Evolutionary conservation across 345 rosid species (phyloP).

Genomic region (Eucalyptus sp.): DNA sequence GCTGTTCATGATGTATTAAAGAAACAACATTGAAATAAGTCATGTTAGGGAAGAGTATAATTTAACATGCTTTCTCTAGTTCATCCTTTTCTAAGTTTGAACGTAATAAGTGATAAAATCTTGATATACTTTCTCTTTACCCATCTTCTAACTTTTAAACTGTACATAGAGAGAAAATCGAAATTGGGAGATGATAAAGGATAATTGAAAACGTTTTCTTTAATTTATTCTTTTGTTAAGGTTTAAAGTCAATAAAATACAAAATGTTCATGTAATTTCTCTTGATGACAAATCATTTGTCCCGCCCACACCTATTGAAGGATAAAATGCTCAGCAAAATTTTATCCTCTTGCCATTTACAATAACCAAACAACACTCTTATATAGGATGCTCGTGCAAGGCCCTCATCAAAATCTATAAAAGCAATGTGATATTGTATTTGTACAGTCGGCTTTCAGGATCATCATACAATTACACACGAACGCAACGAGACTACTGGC

Average conservation of each 20-base stretch:
- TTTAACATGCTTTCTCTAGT: background rate
- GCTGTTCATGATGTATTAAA: background rate
- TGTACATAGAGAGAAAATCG: background rate
- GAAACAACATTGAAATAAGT: background rate
- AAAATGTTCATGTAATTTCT: background rate
- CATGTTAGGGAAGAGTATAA: background rate
- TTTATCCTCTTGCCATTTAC: background rate
- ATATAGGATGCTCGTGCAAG: background rate
- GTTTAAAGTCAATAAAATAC: background rate
- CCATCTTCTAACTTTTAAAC: background rate
- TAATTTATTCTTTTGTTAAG: background rate
- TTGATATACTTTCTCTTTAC: background rate
- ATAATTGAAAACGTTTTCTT: background rate
- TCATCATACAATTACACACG: background rate
- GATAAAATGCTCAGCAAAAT: background rate
- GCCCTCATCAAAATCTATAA: background rate
- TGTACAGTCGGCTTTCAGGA: background rate
- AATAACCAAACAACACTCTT: background rate
- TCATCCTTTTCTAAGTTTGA: background rate
- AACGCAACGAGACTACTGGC: background rate
- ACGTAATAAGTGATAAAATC: background rate
- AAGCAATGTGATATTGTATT: background rate
- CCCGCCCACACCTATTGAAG: background rate
- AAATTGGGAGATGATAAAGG: background rate
- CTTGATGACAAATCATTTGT: background rate